Evolutionary conservation across 306 rosid genomes (phyloP).

Genomic region (Vicia sativa): DNA sequence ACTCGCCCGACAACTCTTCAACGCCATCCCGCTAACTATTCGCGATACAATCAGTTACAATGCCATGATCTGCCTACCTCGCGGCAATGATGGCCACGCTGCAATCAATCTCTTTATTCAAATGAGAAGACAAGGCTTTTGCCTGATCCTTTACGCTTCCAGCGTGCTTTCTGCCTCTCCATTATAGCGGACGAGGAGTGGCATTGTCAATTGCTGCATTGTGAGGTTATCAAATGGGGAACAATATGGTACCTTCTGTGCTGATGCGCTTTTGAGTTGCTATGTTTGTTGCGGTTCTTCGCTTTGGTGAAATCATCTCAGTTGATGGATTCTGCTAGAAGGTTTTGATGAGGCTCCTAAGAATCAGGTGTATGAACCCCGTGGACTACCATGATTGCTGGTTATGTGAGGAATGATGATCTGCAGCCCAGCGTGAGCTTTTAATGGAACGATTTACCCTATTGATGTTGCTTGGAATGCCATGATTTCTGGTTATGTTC

Average conservation of each 20-base stretch:
- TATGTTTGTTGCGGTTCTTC: constrained; percentile 48
- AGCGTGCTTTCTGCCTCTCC: constrained; percentile 44
- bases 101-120: constrained; percentile 42
- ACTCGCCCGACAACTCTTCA: constrained; percentile 45
- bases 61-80: constrained; percentile 58
- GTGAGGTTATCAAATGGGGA: constrained; percentile 44
- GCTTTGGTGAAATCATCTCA: constrained; percentile 10
- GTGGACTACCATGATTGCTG: constrained; percentile 52
- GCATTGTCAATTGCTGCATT: constrained; percentile 52
- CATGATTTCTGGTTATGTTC: constrained; percentile 55
- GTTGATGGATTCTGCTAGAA: constrained; percentile 52
- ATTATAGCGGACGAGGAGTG: constrained; percentile 43
- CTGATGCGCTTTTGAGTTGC: constrained; percentile 39
- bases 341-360: constrained; percentile 44
- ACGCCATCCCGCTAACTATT: constrained; percentile 34
- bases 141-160: constrained; percentile 49
- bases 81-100: constrained; percentile 45
- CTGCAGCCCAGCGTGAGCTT: constrained; percentile 41
- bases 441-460: constrained; percentile 48
- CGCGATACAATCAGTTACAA: constrained; percentile 54
- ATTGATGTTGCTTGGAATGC: constrained; percentile 56
- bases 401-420: constrained; percentile 51
- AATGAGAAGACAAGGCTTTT: constrained; percentile 41
- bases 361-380: constrained; percentile 40
- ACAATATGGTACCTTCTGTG: constrained; percentile 32